Conservation (phyloP, 2,329 filamentous ascomycete species). For the Claviceps digitariae region DNA sequence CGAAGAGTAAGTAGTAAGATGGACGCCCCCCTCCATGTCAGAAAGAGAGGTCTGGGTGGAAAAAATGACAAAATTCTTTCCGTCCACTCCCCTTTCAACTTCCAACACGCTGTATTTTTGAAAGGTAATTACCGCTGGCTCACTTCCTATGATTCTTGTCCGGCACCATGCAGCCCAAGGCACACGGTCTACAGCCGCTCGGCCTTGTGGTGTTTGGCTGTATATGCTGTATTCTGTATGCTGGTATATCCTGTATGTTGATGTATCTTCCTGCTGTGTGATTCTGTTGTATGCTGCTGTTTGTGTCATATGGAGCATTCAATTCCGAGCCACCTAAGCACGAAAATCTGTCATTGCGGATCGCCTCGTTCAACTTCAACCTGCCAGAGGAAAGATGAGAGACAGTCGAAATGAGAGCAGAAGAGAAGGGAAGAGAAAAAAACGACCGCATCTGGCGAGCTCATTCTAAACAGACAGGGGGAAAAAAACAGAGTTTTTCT, state of each 20-base stretch:
- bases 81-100: not conserved
- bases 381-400: too few relatives aligned
- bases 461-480: not conserved
- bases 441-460: not conserved
- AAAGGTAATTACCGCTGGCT: not conserved
- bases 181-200: not conserved
- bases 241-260: too few relatives aligned
- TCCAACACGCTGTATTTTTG: not conserved
- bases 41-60: too few relatives aligned
- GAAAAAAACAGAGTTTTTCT: conserved; percentile 7
- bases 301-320: too few relatives aligned
- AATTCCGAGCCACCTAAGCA: not conserved
- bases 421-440: not conserved
- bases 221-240: too few relatives aligned
- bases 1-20: not conserved
- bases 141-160: not conserved
- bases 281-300: too few relatives aligned
- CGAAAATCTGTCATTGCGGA: not conserved
- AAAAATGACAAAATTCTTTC: not conserved
- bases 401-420: too few relatives aligned
- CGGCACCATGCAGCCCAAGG: not conserved
- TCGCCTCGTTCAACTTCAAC: too few relatives aligned
- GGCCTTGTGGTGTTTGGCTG: too few relatives aligned
- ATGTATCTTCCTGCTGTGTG: too few relatives aligned
- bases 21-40: not conserved